A percentile compares a stretch with the other conserved stretches of the same genome.
These are phyloP conservation scores for Effrenium voratum DNA, from an alignment of 73 alveolate genomes.

Conservation along the genomic window DNA sequence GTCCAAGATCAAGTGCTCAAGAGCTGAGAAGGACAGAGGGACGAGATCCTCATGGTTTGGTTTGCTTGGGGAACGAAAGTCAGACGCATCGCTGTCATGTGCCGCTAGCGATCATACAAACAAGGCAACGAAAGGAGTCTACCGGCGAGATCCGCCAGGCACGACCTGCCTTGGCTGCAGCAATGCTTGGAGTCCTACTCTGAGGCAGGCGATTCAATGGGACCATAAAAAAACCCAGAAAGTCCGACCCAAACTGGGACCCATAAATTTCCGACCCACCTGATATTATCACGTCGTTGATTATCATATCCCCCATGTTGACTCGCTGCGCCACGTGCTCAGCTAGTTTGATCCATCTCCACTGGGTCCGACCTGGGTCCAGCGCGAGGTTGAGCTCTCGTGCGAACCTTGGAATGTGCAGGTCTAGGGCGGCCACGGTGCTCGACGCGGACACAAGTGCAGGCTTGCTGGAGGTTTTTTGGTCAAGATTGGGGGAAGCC, in stretches of 20 bases:
- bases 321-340: neutral
- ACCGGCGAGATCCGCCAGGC: neutral
- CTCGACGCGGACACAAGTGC: no score
- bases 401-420: no score
- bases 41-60: neutral
- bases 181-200: neutral
- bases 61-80: no score
- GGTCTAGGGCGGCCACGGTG: no score
- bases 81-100: no score
- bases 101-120: no score
- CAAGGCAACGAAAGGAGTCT: no score
- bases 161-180: slow-evolving; percentile 23
- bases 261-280: neutral
- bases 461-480: no score
- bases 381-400: no score
- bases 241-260: neutral
- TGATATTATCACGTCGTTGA: neutral
- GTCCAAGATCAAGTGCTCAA: neutral
- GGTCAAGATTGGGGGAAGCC: no score
- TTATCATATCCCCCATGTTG: neutral
- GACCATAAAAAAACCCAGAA: neutral
- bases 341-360: neutral
- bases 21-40: neutral
- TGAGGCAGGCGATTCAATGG: no score
- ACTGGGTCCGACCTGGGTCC: no score